Percentiles rank a stretch among this genome's conserved stretches.
These are phyloP conservation scores for Turritis glabra DNA, from an alignment of 345 rosid genomes.

Conservation along the genomic window DNA sequence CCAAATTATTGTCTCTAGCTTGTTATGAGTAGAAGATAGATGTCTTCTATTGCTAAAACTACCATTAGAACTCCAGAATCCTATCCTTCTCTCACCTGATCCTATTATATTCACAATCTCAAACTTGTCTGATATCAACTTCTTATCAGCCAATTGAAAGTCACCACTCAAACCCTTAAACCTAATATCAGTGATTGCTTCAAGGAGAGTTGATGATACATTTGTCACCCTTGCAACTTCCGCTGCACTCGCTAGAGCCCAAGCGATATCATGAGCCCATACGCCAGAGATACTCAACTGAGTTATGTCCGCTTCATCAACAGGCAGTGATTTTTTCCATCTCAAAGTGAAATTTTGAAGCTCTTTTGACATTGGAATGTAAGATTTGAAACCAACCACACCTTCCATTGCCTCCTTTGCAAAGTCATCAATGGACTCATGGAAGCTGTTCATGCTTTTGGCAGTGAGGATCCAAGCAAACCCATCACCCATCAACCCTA, in stretches of 20 bases:
- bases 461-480: conserved; percentile 47
- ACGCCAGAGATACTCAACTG: conserved; percentile 24
- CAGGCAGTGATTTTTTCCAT: conserved; percentile 25
- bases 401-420: conserved; percentile 43
- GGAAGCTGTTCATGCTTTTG: conserved; percentile 15
- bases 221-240: conserved; percentile 22
- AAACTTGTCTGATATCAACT: conserved; percentile 23
- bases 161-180: conserved; percentile 45
- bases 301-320: conserved; percentile 1
- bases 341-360: conserved; percentile 36
- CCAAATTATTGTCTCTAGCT: conserved; percentile 39
- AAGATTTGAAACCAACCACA: conserved; percentile 42
- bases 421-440: neutral
- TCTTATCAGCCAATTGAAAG: conserved; percentile 21
- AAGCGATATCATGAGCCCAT: conserved; percentile 43
- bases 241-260: conserved; percentile 35
- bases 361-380: conserved; percentile 39
- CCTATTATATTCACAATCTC: conserved; percentile 45
- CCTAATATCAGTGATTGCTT: conserved; percentile 21
- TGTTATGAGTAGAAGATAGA: conserved; percentile 15
- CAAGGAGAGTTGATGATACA: conserved; percentile 24
- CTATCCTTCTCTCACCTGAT: conserved; percentile 36
- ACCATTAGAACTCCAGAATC: conserved; percentile 34
- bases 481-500: conserved; percentile 41
- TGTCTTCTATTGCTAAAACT: conserved; percentile 30